Percentiles rank a stretch among this genome's conserved stretches.
Evolutionary conservation across 2,329 filamentous ascomycete species (phyloP).

Genomic region (Microascus cirrosus): DNA sequence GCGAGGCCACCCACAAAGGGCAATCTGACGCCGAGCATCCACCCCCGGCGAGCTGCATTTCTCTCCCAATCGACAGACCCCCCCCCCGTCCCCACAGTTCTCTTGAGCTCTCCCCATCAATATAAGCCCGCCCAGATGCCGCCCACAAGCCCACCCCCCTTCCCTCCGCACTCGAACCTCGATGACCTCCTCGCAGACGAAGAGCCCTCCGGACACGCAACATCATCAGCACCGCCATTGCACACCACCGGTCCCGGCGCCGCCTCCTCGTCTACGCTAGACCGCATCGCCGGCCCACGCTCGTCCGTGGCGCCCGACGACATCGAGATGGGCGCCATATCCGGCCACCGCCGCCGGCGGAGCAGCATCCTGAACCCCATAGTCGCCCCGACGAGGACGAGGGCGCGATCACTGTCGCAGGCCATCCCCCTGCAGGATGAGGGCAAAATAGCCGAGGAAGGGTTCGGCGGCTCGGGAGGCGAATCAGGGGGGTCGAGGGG

Average conservation of each 20-base stretch:
- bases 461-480: neutral
- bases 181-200: conserved; percentile 6
- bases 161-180: conserved; percentile 11
- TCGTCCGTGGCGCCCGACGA: conserved; percentile 16
- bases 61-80: neutral
- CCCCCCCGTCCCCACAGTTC: neutral
- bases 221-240: neutral
- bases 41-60: neutral
- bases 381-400: conserved; percentile 10
- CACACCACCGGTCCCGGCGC: neutral
- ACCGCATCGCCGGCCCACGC: neutral
- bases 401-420: conserved; percentile 14
- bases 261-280: neutral
- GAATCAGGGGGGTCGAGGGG: conserved; percentile 10
- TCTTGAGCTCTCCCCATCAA: neutral
- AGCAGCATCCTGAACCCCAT: conserved; percentile 36
- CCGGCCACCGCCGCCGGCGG: conserved; percentile 42
- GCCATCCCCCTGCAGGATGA: conserved; percentile 22
- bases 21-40: neutral
- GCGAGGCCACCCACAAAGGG: neutral
- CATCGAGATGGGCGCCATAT: conserved; percentile 46
- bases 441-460: conserved; percentile 35
- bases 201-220: conserved; percentile 1
- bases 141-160: conserved; percentile 4
- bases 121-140: neutral